Conservation (phyloP, 202 grass and related monocot genomes). For the Bolboschoenoplectus hybrid region DNA sequence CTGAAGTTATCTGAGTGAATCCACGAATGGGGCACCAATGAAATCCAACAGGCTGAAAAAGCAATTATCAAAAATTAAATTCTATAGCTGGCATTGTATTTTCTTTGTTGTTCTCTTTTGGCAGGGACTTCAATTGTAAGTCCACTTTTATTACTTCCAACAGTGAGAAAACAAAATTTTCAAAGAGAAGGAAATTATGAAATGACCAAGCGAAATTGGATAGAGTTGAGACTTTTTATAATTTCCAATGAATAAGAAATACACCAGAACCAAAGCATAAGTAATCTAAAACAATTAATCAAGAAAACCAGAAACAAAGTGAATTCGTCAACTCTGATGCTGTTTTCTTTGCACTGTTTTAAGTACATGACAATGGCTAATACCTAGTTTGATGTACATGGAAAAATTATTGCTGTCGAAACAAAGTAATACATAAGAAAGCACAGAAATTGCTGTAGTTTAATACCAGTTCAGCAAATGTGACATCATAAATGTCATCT, state of each 20-base stretch:
- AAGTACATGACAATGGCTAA: neutral
- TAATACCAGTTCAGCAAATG: slow-evolving; percentile 73
- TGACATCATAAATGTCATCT: slow-evolving; percentile 52
- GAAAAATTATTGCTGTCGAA: neutral
- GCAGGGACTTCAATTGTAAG: neutral
- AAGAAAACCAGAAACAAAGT: neutral
- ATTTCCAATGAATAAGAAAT: neutral
- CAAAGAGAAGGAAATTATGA: neutral
- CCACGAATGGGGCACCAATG: slow-evolving; percentile 55
- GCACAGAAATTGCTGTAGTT: slow-evolving; percentile 20
- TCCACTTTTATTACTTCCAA: neutral
- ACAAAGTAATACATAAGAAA: slow-evolving; percentile 25
- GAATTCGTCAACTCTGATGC: neutral
- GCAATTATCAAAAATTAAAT: slow-evolving; percentile 33
- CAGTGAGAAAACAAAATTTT: neutral
- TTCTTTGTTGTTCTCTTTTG: neutral
- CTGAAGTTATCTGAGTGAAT: slow-evolving; percentile 48
- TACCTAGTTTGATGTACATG: neutral
- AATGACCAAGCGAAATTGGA: neutral
- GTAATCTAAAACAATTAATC: neutral
- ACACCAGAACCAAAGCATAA: neutral
- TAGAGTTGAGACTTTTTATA: slow-evolving; percentile 9
- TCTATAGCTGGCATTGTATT: slow-evolving; percentile 18
- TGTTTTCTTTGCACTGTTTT: neutral
- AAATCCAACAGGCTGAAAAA: slow-evolving; percentile 55